phyloP scores from a whole-genome alignment of 805 yeast species.

The Saccharomycopsis sp. region DNA sequence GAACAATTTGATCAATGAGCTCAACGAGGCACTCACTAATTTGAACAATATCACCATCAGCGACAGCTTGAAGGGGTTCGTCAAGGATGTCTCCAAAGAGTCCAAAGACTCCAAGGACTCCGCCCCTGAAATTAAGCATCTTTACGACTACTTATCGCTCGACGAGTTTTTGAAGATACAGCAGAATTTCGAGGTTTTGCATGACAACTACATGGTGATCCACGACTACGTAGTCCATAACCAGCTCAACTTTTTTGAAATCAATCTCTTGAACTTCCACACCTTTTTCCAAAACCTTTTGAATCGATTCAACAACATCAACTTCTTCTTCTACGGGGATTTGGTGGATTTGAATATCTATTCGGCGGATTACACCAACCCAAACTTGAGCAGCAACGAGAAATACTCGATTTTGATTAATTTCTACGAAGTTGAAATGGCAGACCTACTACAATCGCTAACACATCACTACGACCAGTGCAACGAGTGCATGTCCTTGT shows the following conservation, averaged over 20 bases:
- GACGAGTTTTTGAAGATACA: slow-evolving; percentile 20
- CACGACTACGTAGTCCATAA: slow-evolving; percentile 8
- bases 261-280: slow-evolving; percentile 12
- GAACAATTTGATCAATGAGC: slow-evolving; percentile 6
- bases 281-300: slow-evolving; percentile 15
- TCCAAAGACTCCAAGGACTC: neutral
- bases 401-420: slow-evolving; percentile 17
- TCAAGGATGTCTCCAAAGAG: neutral
- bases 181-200: slow-evolving; percentile 17
- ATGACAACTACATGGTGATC: slow-evolving; percentile 5
- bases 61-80: slow-evolving; percentile 5
- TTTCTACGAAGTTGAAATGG: slow-evolving; percentile 20
- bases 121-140: neutral
- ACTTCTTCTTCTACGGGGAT: slow-evolving; percentile 15
- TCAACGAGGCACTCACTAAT: slow-evolving; percentile 12
- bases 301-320: slow-evolving; percentile 14
- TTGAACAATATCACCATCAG: slow-evolving; percentile 14
- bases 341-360: slow-evolving; percentile 18
- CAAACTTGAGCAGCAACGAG: slow-evolving; percentile 14
- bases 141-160: slow-evolving; percentile 17
- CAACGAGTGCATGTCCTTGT: slow-evolving; percentile 11
- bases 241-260: slow-evolving; percentile 19
- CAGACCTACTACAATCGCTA: slow-evolving; percentile 15
- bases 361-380: slow-evolving; percentile 10
- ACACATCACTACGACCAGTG: slow-evolving; percentile 20